phyloP scores from a whole-genome alignment of 2,329 filamentous ascomycete species.

The Intubia oerlemansii region DNA sequence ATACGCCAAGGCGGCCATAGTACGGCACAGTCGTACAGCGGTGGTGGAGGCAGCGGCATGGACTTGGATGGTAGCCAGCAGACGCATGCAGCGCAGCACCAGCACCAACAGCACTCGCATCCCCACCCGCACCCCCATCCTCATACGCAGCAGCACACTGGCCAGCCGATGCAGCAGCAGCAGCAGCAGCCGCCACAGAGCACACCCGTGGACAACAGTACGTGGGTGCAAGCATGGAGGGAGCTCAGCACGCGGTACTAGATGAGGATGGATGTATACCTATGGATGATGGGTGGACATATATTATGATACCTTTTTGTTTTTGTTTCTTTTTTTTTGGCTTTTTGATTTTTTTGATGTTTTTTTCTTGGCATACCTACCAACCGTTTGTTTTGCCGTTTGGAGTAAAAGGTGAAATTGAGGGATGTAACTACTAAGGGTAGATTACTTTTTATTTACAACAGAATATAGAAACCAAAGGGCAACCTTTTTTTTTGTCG shows the following conservation, averaged over 20 bases:
- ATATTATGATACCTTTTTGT: no score
- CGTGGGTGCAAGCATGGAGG: constrained; percentile 5
- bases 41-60: no score
- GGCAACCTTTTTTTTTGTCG: neutral
- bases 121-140: neutral
- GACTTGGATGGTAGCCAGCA: no score
- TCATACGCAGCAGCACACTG: neutral
- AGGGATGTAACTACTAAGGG: no score
- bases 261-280: neutral
- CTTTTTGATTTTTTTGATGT: neutral
- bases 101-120: neutral
- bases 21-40: no score
- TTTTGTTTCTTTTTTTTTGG: no score
- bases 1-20: no score
- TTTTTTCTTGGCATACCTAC: no score
- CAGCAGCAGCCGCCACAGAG: neutral
- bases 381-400: no score
- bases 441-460: neutral
- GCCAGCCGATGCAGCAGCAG: neutral
- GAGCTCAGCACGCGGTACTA: constrained; percentile 4
- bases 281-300: no score
- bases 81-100: neutral
- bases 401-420: no score
- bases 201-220: constrained; percentile 3
- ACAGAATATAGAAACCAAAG: no score